Evolutionary conservation across 306 rosid species (phyloP).

Genomic region (Cucurbita pepo): DNA sequence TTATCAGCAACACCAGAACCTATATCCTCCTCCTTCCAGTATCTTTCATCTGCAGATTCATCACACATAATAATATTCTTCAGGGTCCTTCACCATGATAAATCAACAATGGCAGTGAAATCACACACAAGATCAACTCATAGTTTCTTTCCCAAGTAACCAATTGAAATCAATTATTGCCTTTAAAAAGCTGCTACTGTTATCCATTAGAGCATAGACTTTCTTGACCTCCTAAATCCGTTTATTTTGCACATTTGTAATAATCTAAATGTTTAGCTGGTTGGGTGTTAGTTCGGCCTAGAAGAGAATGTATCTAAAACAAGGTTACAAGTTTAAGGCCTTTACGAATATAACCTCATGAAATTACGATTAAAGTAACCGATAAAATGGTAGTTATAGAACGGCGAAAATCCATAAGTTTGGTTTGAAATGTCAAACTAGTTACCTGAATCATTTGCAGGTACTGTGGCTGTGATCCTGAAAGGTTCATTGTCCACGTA

Average conservation of each 20-base stretch:
- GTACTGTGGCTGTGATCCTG: slow-evolving; percentile 9
- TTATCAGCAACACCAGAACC: background rate
- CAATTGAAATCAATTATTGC: background rate
- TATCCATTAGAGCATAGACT: background rate
- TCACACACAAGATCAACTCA: background rate
- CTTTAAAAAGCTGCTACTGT: background rate
- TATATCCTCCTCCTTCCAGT: background rate
- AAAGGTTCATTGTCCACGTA: slow-evolving; percentile 12
- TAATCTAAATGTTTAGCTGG: background rate
- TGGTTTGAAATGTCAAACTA: background rate
- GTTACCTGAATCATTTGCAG: slow-evolving; percentile 16
- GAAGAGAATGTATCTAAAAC: background rate
- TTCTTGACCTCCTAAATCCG: background rate
- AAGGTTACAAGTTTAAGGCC: background rate
- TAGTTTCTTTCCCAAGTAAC: background rate
- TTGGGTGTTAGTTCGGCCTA: background rate
- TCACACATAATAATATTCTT: background rate
- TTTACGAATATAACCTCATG: background rate
- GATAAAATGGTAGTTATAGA: background rate
- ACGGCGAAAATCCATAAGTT: background rate
- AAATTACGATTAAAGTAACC: background rate
- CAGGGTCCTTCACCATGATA: background rate
- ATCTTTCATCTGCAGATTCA: background rate
- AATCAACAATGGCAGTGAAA: background rate
- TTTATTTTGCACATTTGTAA: background rate